Evolutionary conservation across 305 asterid genomes (phyloP).

Genomic region (Fraxinus baroniana): DNA sequence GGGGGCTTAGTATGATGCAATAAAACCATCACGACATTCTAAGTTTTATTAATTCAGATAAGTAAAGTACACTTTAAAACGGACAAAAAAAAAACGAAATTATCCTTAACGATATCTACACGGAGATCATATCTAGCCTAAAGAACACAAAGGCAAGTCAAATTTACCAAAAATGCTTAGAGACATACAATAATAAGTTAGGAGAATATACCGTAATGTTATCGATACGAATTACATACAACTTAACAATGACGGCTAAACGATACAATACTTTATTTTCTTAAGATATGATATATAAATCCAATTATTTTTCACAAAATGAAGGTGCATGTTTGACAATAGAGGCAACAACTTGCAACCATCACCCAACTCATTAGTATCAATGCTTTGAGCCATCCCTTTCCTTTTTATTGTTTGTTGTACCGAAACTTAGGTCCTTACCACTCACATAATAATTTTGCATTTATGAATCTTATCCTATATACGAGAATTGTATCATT

Average conservation of each 20-base stretch:
- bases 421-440: slow-evolving; percentile 20
- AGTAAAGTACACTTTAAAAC: background rate
- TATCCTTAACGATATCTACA: background rate
- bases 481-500: background rate
- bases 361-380: background rate
- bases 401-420: slow-evolving; percentile 26
- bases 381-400: slow-evolving; percentile 30
- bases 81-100: no score
- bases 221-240: background rate
- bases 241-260: background rate
- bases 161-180: background rate
- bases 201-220: background rate
- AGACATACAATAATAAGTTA: background rate
- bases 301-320: slow-evolving; percentile 22
- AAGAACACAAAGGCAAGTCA: background rate
- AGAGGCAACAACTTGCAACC: background rate
- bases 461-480: slow-evolving; percentile 26
- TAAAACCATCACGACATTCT: background rate
- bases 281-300: background rate
- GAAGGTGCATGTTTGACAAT: background rate
- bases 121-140: background rate
- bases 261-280: background rate
- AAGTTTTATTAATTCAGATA: no score
- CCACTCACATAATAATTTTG: slow-evolving; percentile 22
- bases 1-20: background rate